phyloP scores from a whole-genome alignment of 2,329 filamentous ascomycete genomes.

The Epicoccum nigrum region DNA sequence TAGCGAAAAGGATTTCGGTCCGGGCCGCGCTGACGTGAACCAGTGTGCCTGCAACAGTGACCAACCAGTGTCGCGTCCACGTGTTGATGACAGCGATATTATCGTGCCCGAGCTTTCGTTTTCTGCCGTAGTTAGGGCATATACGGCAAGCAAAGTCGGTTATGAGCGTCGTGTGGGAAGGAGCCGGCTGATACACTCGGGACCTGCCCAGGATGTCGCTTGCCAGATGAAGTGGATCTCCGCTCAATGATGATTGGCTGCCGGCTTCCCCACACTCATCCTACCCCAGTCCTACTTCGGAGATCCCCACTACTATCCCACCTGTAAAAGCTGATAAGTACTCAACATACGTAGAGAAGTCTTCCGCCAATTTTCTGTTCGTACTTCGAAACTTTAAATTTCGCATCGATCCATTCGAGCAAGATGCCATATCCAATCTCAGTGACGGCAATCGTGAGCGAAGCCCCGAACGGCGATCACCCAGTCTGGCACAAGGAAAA shows the following conservation, averaged over 20 bases:
- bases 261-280: neutral
- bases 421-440: slow-evolving; percentile 17
- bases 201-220: neutral
- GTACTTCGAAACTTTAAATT: neutral
- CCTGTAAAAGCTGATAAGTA: neutral
- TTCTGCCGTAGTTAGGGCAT: too few species aligned
- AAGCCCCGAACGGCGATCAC: slow-evolving; percentile 44
- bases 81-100: too few species aligned
- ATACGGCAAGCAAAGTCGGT: neutral
- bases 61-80: too few species aligned
- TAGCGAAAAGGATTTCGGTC: too few species aligned
- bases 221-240: neutral
- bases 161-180: neutral
- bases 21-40: too few species aligned
- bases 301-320: neutral
- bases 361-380: neutral
- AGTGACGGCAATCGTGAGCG: slow-evolving; percentile 48
- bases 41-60: too few species aligned
- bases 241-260: neutral
- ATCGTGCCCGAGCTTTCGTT: too few species aligned
- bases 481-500: slow-evolving; percentile 50
- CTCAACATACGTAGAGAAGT: neutral
- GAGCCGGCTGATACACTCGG: slow-evolving; percentile 8
- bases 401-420: neutral
- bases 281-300: neutral